Evolutionary conservation across 2,329 filamentous ascomycete genomes (phyloP).

Genomic region (Nothophoma quercina): DNA sequence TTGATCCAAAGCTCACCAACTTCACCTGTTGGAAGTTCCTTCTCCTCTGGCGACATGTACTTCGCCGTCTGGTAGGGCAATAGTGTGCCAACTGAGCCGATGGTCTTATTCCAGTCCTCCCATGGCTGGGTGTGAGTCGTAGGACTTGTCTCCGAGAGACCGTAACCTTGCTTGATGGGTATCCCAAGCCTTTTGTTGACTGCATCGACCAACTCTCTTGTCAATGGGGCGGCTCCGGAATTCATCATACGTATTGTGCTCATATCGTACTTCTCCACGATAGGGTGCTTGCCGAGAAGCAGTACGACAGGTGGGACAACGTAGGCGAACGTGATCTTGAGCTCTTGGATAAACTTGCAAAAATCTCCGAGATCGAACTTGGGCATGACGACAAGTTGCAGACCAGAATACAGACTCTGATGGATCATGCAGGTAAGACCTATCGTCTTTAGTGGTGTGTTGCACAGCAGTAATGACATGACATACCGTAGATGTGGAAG

Average conservation of each 20-base stretch:
- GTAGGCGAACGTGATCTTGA: conserved; percentile 79
- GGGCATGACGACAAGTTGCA: conserved; percentile 73
- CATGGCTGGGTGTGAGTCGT: conserved; percentile 77
- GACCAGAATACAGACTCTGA: conserved; percentile 69
- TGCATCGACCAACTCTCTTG: conserved; percentile 77
- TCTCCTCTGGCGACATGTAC: conserved; percentile 70
- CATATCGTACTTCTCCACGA: conserved; percentile 82
- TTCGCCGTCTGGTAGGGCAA: conserved; percentile 82
- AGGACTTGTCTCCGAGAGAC: conserved; percentile 85
- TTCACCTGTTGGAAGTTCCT: conserved; percentile 69
- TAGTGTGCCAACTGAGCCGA: conserved; percentile 80
- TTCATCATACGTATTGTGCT: conserved; percentile 82
- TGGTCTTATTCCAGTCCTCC: conserved; percentile 76
- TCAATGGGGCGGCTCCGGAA: conserved; percentile 85
- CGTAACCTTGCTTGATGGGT: conserved; percentile 91
- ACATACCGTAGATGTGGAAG: conserved; percentile 85
- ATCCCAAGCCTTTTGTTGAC: conserved; percentile 77
- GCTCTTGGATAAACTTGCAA: conserved; percentile 77
- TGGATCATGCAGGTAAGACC: conserved; percentile 78
- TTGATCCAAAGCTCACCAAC: conserved; percentile 70
- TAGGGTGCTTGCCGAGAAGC: conserved; percentile 78
- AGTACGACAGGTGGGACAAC: conserved; percentile 86
- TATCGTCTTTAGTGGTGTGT: conserved; percentile 21
- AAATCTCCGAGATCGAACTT: conserved; percentile 84
- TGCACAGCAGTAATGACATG: neutral